Percentiles rank a stretch among this genome's conserved stretches.
phyloP scores from a whole-genome alignment of 352 stramenopile genomes.

The Discostella stelligera region DNA sequence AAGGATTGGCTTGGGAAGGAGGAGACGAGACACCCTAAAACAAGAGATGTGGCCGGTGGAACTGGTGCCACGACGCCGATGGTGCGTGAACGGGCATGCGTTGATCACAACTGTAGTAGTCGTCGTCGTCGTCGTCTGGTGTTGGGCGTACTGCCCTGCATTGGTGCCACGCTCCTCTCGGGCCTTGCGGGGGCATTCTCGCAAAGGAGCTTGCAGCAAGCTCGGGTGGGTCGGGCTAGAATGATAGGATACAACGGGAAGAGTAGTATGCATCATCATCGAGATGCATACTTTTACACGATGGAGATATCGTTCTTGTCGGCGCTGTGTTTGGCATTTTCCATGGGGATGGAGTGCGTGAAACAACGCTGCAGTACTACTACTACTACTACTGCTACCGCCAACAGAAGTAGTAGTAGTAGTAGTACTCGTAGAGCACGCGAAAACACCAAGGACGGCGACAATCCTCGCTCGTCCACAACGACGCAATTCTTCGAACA shows the following conservation, averaged over 20 bases:
- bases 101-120: background rate
- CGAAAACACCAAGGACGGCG: background rate
- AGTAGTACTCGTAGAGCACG: no score
- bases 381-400: background rate
- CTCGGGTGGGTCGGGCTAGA: no score
- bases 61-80: background rate
- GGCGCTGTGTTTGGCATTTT: slow-evolving; percentile 44
- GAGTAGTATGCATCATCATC: slow-evolving; percentile 11
- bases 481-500: slow-evolving; percentile 31
- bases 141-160: slow-evolving; percentile 55
- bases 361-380: slow-evolving; percentile 3
- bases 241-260: background rate
- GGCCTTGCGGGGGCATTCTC: slow-evolving; percentile 67
- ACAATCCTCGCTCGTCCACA: background rate
- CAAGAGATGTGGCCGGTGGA: background rate
- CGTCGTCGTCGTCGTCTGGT: slow-evolving; percentile 27
- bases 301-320: slow-evolving; percentile 58
- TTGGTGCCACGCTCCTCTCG: slow-evolving; percentile 60
- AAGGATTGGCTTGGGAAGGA: slow-evolving; percentile 19
- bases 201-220: slow-evolving; percentile 69
- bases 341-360: slow-evolving; percentile 17
- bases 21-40: background rate
- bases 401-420: background rate
- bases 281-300: slow-evolving; percentile 62
- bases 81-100: background rate